These are phyloP conservation scores for Leptographium galeiforme DNA, from an alignment of 2,329 filamentous ascomycete species.

Conservation along the genomic window DNA sequence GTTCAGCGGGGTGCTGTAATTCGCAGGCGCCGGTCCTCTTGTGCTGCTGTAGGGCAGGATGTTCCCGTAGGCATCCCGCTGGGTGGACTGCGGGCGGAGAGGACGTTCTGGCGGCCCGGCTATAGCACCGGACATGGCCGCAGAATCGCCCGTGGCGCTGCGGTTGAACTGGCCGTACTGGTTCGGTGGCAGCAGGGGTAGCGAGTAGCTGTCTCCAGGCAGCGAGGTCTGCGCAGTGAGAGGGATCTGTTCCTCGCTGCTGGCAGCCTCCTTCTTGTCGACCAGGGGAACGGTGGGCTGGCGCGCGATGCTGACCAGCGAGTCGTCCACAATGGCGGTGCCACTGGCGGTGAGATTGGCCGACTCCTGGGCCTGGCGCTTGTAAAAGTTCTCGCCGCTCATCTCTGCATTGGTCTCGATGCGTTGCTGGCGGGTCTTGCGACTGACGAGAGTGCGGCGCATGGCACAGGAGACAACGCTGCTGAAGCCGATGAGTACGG, in stretches of 20 bases:
- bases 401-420: conserved; percentile 94
- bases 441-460: conserved; percentile 78
- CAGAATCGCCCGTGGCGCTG: background rate
- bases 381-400: conserved; percentile 89
- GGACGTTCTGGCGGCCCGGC: conserved; percentile 13
- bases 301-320: background rate
- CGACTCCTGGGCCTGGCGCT: conserved; percentile 43
- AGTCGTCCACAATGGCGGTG: conserved; percentile 16
- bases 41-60: conserved; percentile 38
- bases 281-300: conserved; percentile 47
- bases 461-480: conserved; percentile 86
- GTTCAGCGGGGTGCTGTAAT: conserved; percentile 20
- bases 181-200: conserved; percentile 32
- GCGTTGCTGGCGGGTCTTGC: conserved; percentile 83
- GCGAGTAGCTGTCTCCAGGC: conserved; percentile 31
- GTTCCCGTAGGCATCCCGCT: conserved; percentile 54
- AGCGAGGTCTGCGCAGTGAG: conserved; percentile 51
- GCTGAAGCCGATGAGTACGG: conserved; percentile 69
- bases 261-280: conserved; percentile 48
- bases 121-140: conserved; percentile 16
- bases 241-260: conserved; percentile 58
- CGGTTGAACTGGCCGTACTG: conserved; percentile 29
- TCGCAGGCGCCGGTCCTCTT: too few relatives aligned
- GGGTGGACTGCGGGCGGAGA: conserved; percentile 19
- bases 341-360: conserved; percentile 24